Percentiles rank a stretch among this genome's conserved stretches.
Conservation (phyloP, 2,329 filamentous ascomycete genomes). For the Onygenales sp. region DNA sequence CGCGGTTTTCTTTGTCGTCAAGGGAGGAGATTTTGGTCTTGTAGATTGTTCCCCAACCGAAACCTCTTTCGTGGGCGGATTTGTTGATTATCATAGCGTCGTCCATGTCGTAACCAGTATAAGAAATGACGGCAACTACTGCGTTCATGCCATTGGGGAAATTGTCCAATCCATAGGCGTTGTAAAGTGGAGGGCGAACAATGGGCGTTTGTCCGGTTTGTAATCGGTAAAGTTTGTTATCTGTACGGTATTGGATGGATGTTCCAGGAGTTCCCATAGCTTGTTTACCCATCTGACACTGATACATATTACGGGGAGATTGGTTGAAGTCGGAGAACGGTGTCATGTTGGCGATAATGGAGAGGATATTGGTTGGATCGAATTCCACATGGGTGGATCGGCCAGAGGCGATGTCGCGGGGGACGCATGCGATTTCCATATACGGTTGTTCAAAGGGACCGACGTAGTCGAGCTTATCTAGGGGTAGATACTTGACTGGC, state of each 20-base stretch:
- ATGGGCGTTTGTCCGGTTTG: slow-evolving; percentile 95
- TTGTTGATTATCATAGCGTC: slow-evolving; percentile 99
- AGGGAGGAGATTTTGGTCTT: slow-evolving; percentile 91
- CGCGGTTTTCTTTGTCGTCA: slow-evolving; percentile 63
- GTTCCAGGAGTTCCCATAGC: slow-evolving; percentile 95
- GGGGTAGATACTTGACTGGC: slow-evolving; percentile 82
- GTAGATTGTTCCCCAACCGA: slow-evolving; percentile 92
- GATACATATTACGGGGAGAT: slow-evolving; percentile 97
- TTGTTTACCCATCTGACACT: slow-evolving; percentile 99
- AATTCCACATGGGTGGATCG: slow-evolving; percentile 90
- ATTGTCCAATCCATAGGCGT: slow-evolving; percentile 93
- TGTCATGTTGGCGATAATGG: slow-evolving; percentile 96
- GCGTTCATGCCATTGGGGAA: slow-evolving; percentile 96
- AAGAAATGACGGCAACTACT: slow-evolving; percentile 94
- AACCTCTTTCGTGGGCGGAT: slow-evolving; percentile 88
- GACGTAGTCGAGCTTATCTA: slow-evolving; percentile 78
- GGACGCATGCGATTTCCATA: slow-evolving; percentile 94
- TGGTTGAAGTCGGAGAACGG: slow-evolving; percentile 99
- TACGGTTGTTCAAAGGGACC: slow-evolving; percentile 94
- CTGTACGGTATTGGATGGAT: slow-evolving; percentile 73
- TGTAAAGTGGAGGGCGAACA: slow-evolving; percentile 84
- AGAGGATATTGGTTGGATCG: slow-evolving; percentile 91
- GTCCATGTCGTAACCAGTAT: slow-evolving; percentile 99
- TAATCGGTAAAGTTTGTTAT: slow-evolving; percentile 93
- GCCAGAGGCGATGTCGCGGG: slow-evolving; percentile 76